These are phyloP conservation scores for Candida dajiaensis DNA, from an alignment of 805 yeast species.

Conservation along the genomic window DNA sequence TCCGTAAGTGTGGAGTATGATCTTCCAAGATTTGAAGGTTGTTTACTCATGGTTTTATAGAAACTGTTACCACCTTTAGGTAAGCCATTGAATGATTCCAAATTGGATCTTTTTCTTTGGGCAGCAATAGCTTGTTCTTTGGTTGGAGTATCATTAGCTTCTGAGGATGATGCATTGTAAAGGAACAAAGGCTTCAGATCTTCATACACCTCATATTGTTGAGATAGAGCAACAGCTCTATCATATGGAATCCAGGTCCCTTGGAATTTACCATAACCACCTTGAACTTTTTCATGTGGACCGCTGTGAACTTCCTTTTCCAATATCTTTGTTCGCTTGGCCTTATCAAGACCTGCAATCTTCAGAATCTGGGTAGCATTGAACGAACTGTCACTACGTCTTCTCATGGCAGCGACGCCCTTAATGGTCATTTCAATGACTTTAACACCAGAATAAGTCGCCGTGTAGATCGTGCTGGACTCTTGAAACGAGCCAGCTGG, in stretches of 20 bases:
- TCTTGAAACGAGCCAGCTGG: slow-evolving; percentile 6
- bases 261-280: slow-evolving; percentile 80
- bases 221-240: slow-evolving; percentile 55
- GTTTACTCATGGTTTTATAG: slow-evolving; percentile 15
- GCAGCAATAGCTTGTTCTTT: slow-evolving; percentile 42
- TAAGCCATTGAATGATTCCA: slow-evolving; percentile 6
- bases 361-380: slow-evolving; percentile 79
- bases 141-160: slow-evolving; percentile 37
- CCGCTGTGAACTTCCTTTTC: slow-evolving; percentile 70
- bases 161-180: slow-evolving; percentile 33
- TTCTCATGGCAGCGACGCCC: slow-evolving; percentile 70
- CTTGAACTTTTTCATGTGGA: slow-evolving; percentile 71
- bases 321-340: slow-evolving; percentile 66
- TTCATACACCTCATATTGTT: slow-evolving; percentile 53
- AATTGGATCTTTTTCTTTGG: slow-evolving; percentile 21
- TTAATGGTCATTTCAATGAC: slow-evolving; percentile 72
- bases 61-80: slow-evolving; percentile 10
- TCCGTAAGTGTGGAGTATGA: slow-evolving; percentile 28
- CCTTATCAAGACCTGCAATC: slow-evolving; percentile 71
- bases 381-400: slow-evolving; percentile 73
- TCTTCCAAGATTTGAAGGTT: slow-evolving; percentile 20
- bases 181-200: slow-evolving; percentile 58
- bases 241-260: slow-evolving; percentile 82
- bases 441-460: slow-evolving; percentile 74
- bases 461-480: slow-evolving; percentile 52